Percentiles rank a stretch among this genome's conserved stretches.
Conservation (phyloP, 306 rosid species). For the Aeschynomene evenia region DNA sequence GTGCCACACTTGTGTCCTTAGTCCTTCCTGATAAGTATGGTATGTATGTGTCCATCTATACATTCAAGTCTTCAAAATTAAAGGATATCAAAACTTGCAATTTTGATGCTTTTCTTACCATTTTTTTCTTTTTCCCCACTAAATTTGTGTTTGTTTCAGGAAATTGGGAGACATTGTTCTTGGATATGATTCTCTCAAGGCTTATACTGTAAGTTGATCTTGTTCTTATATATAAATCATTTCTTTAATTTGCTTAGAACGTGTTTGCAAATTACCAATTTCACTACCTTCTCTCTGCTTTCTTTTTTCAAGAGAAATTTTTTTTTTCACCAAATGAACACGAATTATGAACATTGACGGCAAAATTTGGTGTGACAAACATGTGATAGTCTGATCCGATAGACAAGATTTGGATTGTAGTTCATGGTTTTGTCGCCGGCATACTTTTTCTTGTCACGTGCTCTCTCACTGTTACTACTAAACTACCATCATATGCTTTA, state of each 20-base stretch:
- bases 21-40: constrained; percentile 42
- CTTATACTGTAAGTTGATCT: constrained; percentile 44
- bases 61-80: not conserved
- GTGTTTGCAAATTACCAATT: too few species aligned
- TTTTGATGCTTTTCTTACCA: not conserved
- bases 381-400: not conserved
- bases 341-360: not conserved
- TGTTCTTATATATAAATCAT: not conserved
- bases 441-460: not conserved
- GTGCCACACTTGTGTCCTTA: constrained; percentile 39
- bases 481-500: too few species aligned
- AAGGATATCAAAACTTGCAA: not conserved
- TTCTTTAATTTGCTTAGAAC: too few species aligned
- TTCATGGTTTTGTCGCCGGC: not conserved
- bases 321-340: too few species aligned
- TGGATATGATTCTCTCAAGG: constrained; percentile 60
- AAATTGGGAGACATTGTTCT: constrained; percentile 70
- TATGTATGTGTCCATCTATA: constrained; percentile 4
- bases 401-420: not conserved
- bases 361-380: not conserved
- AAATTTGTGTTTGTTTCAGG: constrained; percentile 38
- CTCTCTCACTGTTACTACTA: too few species aligned
- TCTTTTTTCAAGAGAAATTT: too few species aligned
- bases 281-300: too few species aligned
- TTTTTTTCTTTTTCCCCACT: not conserved